Evolutionary conservation across 257 asterid genomes (phyloP).

Genomic region (Jacaranda mimosifolia): DNA sequence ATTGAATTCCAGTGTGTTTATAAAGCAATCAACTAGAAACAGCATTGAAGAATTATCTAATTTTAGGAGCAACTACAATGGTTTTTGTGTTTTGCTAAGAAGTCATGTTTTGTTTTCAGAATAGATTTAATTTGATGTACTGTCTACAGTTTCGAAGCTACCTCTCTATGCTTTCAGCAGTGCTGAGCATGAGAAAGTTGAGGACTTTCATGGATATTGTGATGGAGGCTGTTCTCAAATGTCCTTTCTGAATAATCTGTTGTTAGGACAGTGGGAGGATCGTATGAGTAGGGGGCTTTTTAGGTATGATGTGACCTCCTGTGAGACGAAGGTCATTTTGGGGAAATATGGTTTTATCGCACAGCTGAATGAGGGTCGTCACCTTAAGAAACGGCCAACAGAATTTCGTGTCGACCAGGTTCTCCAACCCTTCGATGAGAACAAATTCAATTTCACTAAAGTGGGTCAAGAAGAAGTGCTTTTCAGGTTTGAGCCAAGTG

Average conservation of each 20-base stretch:
- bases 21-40: background rate
- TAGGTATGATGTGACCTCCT: slow-evolving; percentile 76
- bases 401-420: slow-evolving; percentile 77
- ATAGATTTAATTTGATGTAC: slow-evolving; percentile 21
- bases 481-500: slow-evolving; percentile 70
- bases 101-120: background rate
- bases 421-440: slow-evolving; percentile 76
- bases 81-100: background rate
- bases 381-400: slow-evolving; percentile 80
- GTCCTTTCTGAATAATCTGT: slow-evolving; percentile 54
- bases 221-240: slow-evolving; percentile 40
- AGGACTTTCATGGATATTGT: slow-evolving; percentile 36
- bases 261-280: slow-evolving; percentile 83
- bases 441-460: slow-evolving; percentile 76
- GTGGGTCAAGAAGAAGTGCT: slow-evolving; percentile 82
- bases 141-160: slow-evolving; percentile 57
- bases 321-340: slow-evolving; percentile 70
- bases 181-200: slow-evolving; percentile 41
- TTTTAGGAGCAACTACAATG: background rate
- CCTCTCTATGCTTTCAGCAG: slow-evolving; percentile 68
- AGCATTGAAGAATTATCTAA: background rate
- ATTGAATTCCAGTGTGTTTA: background rate
- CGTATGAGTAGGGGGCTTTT: slow-evolving; percentile 65
- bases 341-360: slow-evolving; percentile 75
- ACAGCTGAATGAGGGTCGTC: slow-evolving; percentile 88